Evolutionary conservation across 2,329 filamentous ascomycete species (phyloP).

Genomic region (Parastagonospora nodorum): DNA sequence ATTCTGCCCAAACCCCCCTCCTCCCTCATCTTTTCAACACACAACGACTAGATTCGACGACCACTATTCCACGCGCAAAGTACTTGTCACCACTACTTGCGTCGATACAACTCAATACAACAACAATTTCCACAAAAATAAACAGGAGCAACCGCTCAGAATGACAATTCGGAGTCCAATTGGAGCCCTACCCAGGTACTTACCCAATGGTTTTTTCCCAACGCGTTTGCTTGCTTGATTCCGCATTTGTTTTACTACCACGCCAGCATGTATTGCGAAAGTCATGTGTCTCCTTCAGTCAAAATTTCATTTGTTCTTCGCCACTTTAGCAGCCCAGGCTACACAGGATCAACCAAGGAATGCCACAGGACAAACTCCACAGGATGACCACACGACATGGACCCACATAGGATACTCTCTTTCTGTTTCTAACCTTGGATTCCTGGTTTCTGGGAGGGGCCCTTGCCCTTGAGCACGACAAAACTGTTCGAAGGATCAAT

Average conservation of each 20-base stretch:
- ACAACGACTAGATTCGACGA: conserved; percentile 19
- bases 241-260: conserved; percentile 17
- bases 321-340: conserved; percentile 38
- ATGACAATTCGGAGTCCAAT: conserved; percentile 52
- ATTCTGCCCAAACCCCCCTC: conserved; percentile 27
- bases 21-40: conserved; percentile 32
- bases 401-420: conserved; percentile 24
- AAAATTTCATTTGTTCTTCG: conserved; percentile 28
- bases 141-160: conserved; percentile 48
- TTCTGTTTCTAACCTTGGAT: conserved; percentile 16
- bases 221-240: conserved; percentile 29
- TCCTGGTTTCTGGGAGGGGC: not conserved
- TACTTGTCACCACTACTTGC: conserved; percentile 4
- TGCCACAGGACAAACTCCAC: conserved; percentile 22
- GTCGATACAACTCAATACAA: conserved; percentile 1
- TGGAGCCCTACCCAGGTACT: conserved; percentile 50
- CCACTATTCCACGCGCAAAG: conserved; percentile 18
- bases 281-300: conserved; percentile 34
- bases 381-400: conserved; percentile 11
- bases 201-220: conserved; percentile 46
- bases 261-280: conserved; percentile 28
- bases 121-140: conserved; percentile 4
- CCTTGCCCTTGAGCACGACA: not conserved
- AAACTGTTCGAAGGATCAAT: not conserved
- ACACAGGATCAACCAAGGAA: conserved; percentile 25